These are phyloP conservation scores for Aspergillus biplanus DNA, from an alignment of 495 filamentous ascomycete genomes.

Conservation along the genomic window DNA sequence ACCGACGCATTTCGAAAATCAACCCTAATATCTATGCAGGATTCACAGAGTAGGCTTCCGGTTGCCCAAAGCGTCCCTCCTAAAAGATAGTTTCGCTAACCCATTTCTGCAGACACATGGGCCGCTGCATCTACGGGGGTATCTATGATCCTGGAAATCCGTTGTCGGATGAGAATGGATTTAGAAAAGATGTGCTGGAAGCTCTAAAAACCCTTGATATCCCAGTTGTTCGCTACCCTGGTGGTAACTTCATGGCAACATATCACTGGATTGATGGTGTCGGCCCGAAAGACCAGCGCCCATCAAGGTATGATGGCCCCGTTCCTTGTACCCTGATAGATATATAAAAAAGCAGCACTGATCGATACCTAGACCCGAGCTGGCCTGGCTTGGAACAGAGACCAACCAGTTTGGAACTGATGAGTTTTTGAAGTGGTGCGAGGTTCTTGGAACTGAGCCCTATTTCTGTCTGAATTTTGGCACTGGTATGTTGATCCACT, in stretches of 20 bases:
- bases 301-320: conserved; percentile 44
- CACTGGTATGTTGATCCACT: conserved; percentile 43
- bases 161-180: conserved; percentile 73
- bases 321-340: background rate
- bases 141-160: conserved; percentile 76
- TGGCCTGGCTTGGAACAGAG: conserved; percentile 76
- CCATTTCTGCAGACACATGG: conserved; percentile 65
- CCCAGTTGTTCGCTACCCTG: conserved; percentile 77
- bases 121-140: conserved; percentile 82
- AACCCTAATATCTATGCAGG: conserved; percentile 75
- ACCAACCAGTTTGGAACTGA: conserved; percentile 80
- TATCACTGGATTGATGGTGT: conserved; percentile 85
- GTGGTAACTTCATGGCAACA: conserved; percentile 79
- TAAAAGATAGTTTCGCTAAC: conserved; percentile 16
- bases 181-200: conserved; percentile 73
- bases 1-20: conserved; percentile 66
- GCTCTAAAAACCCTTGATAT: conserved; percentile 70
- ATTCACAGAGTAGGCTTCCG: conserved; percentile 66
- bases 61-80: background rate
- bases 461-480: conserved; percentile 79
- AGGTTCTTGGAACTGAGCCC: conserved; percentile 68
- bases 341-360: conserved; percentile 1
- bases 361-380: conserved; percentile 56
- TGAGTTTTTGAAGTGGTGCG: conserved; percentile 82
- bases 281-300: conserved; percentile 68